Evolutionary conservation across 2,329 filamentous ascomycete species (phyloP), one percentile per base, ranked within the genome.

Genomic region (Neofusicoccum laricinum): DNA sequence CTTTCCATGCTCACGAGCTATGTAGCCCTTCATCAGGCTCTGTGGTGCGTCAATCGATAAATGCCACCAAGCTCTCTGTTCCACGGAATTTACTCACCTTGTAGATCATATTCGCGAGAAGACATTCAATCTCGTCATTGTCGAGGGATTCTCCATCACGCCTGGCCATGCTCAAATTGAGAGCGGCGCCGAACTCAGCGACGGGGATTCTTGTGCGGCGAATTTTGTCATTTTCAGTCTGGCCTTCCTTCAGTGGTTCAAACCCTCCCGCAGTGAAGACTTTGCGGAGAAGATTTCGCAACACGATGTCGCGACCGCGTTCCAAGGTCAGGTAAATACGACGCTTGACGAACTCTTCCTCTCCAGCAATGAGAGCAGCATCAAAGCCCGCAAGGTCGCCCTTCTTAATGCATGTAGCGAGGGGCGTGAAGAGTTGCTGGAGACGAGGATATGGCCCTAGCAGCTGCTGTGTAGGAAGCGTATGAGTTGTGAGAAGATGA

Each of bases 1-100:
- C 69, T 93, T 93, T 38, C 90, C 90, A 69, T 91, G 88, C 70
- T 97, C 93, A 63, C 94, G 90, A 36, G 94, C 90, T 69, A 99
- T 99, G 78, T 99, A 99, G 45, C 96, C 95, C 79, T 98, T 99
- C 91, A 99, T 97, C 25, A 95, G 83, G 65, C 90, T 91, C 92
- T 97, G 69, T 49, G 43, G 19, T 48, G 38, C 11, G 66, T 75
- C 62, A 76, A 69, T 67, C 19, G 19, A 34, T 21, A 6, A 4
- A 11, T 14, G 11, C 14, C 17, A 15, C 36, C 10, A 36, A n/a
- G 46, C 11, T 2, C 7, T 36, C 3, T n/a, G 12, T 12, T 12
- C 14, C 3, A 12, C 19, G 30, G 11, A 34, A 2, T 11, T 12
- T 15, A 78, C 81, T 66, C 78, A 96, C 94, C 87, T 98, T 99